Base-by-base conservation (phyloP, 208 protist species). In the Acanthamoeba divionensis region DNA sequence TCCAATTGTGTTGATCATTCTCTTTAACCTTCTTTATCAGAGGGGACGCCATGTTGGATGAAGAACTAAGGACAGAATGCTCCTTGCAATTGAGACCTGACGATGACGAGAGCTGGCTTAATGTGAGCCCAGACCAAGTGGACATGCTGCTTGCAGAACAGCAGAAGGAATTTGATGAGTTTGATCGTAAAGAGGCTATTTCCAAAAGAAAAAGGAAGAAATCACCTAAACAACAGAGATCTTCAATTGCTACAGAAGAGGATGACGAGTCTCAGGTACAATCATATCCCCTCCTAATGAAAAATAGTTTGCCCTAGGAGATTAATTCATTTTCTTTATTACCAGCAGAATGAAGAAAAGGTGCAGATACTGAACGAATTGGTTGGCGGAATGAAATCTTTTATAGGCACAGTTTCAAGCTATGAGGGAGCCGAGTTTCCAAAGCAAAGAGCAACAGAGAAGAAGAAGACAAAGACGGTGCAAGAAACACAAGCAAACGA, bases 371-470 rank as follows among this genome's bases (percentile, higher is more conserved):
- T 66, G 52, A 86, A 54, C 54, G 77, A 86, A 0, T 38, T 86
- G 8, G 52, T 86, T 7, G 77, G 77, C 0, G 77, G 77, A 2
- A 86, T 86, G 77, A 86, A 86, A 44, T 31, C 41, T 26, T 86
- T 86, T 55, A 65, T 86, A 55, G 52, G 54, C 47, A 60, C 62
- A 24, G 29, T 86, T 15, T 86, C 77, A 33, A 65, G 54, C 77
- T 86, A 47, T 55, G 52, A 86, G 24, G 77, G 77, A 18, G 77
- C 77, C 52, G 77, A 86, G 45, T 86, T 86, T 24, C 77, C 73
- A 9, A 62, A 29, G 18, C 33, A 31, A 13, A 13, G 10, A 26
- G 54, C 21, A 45, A 52, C 33, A 6, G 2, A 29, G 29, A 5
- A 13, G 77, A 4, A 65, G 47, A 33, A 38, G 13, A 24, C 44